Evolutionary conservation across 1,284 basidiomycete genomes (phyloP).

Genomic region (Ustilago sp.): DNA sequence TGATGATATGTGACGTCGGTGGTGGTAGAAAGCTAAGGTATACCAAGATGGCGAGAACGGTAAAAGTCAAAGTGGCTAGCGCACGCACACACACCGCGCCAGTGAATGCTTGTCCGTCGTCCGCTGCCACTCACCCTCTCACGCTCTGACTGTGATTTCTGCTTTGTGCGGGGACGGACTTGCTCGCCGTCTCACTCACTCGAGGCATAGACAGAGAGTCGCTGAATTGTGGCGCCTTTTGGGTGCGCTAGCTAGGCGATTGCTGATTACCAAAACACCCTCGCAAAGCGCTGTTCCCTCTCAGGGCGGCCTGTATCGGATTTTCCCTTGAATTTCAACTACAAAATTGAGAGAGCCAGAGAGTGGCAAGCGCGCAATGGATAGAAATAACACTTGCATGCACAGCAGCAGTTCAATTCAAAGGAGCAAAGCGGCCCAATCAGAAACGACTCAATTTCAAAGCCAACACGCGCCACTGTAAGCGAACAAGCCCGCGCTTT

Average conservation of each 20-base stretch:
- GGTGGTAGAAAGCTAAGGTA: background rate
- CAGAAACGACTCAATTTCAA: constrained; percentile 32
- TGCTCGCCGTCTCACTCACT: background rate
- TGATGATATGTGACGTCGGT: constrained; percentile 6
- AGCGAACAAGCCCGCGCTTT: background rate
- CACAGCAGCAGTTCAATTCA: constrained; percentile 3
- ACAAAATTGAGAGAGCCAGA: background rate
- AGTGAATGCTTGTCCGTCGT: constrained; percentile 4
- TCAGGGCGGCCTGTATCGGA: constrained; percentile 32
- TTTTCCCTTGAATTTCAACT: constrained; percentile 15
- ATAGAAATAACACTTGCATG: constrained; percentile 5
- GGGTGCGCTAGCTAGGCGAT: background rate
- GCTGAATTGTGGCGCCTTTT: constrained; percentile 1
- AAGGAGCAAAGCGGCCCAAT: constrained; percentile 14
- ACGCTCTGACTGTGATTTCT: background rate
- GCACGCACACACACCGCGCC: constrained; percentile 5
- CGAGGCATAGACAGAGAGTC: background rate
- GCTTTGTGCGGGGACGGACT: constrained; percentile 10
- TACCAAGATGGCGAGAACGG: constrained; percentile 1
- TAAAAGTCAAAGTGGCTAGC: constrained; percentile 10
- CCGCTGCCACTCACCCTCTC: background rate
- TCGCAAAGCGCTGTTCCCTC: background rate
- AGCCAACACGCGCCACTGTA: constrained; percentile 10
- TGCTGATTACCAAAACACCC: constrained; percentile 47
- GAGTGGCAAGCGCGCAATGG: background rate